phyloP scores from a whole-genome alignment of 306 rosid genomes.

The Prunus fruticosa region DNA sequence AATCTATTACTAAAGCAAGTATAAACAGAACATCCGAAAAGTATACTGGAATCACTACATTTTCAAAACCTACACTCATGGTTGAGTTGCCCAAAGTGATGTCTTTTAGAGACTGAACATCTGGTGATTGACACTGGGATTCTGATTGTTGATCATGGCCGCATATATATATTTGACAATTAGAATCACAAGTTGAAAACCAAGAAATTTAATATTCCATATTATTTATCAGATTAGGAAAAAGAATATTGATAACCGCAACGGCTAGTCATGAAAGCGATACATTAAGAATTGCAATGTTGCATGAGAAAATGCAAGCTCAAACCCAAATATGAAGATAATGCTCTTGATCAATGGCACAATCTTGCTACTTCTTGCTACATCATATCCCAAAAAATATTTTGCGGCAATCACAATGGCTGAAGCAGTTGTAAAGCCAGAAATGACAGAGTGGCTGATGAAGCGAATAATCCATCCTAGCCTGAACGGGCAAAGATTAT shows the following conservation, averaged over 20 bases:
- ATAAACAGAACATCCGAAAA: neutral
- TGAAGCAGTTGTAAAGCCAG: too few relatives aligned
- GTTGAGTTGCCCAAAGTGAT: too few relatives aligned
- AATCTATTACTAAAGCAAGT: neutral
- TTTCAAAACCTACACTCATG: too few relatives aligned
- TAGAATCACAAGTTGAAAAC: neutral
- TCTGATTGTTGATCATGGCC: neutral
- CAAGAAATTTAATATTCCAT: neutral
- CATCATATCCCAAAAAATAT: too few relatives aligned
- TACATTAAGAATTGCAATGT: neutral
- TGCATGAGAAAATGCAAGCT: neutral
- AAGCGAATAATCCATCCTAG: too few relatives aligned
- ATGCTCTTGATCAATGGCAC: too few relatives aligned
- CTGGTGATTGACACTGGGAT: neutral
- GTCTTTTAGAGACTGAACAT: neutral
- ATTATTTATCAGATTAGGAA: neutral
- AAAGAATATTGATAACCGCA: neutral
- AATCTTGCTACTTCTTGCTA: too few relatives aligned
- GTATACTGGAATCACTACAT: too few relatives aligned
- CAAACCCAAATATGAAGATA: constrained; percentile 14
- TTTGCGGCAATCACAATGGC: too few relatives aligned
- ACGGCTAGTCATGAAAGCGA: neutral
- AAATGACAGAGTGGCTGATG: too few relatives aligned
- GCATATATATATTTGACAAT: neutral
- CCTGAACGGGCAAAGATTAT: too few relatives aligned